A percentile compares a stretch with the other conserved stretches of the same genome.
Conservation (phyloP, 352 stramenopile species). For the Phytophthora litchii region DNA sequence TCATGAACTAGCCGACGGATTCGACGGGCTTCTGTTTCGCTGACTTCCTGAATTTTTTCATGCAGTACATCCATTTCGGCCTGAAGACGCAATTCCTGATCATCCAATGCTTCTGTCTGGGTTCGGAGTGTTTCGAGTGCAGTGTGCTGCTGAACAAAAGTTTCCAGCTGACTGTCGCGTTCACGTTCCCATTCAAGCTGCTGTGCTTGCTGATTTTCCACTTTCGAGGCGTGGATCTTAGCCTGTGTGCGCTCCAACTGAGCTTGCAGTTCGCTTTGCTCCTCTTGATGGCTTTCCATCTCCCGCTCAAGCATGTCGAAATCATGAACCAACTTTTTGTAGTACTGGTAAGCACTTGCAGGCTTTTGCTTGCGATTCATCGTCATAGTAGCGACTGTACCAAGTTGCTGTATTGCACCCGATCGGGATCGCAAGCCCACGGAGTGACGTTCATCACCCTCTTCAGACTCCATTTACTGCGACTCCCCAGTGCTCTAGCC, state of each 20-base stretch:
- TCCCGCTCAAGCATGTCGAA: slow-evolving; percentile 53
- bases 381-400: neutral
- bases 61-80: slow-evolving; percentile 57
- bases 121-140: slow-evolving; percentile 26
- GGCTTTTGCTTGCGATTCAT: slow-evolving; percentile 16
- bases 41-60: slow-evolving; percentile 45
- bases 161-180: slow-evolving; percentile 42
- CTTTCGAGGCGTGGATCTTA: slow-evolving; percentile 15
- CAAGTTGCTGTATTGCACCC: neutral
- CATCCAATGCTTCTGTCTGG: slow-evolving; percentile 37
- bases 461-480: slow-evolving; percentile 12
- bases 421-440: neutral
- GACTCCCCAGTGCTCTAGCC: slow-evolving; percentile 8
- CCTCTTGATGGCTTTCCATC: slow-evolving; percentile 34
- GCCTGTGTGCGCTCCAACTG: slow-evolving; percentile 25
- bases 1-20: slow-evolving; percentile 56
- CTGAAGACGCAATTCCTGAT: slow-evolving; percentile 45
- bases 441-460: slow-evolving; percentile 2
- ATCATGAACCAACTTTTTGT: slow-evolving; percentile 59
- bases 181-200: slow-evolving; percentile 46
- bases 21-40: slow-evolving; percentile 42
- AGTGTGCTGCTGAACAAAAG: slow-evolving; percentile 33
- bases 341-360: slow-evolving; percentile 53
- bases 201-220: slow-evolving; percentile 27
- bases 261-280: slow-evolving; percentile 36